Percentiles rank a stretch among this genome's conserved stretches.
Evolutionary conservation across 1,139 yeast genomes (phyloP).

Genomic region (Arxiozyma bovina): DNA sequence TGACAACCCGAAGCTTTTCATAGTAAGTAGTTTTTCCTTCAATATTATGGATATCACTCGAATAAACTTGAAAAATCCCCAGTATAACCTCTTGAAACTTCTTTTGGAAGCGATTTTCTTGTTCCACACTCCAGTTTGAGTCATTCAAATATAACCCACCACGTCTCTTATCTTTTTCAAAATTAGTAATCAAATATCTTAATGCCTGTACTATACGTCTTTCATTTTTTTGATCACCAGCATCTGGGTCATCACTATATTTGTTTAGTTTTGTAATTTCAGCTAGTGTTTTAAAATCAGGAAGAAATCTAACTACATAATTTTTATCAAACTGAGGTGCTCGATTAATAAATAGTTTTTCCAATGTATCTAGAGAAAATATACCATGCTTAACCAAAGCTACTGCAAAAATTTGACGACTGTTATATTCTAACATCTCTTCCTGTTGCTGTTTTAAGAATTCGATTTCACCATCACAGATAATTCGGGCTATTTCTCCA

Average conservation of each 20-base stretch:
- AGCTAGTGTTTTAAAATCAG: conserved; percentile 29
- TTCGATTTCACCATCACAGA: conserved; percentile 20
- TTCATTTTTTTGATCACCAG: conserved; percentile 20
- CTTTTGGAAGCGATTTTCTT: conserved; percentile 24
- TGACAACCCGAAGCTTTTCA: conserved; percentile 63
- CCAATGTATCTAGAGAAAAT: conserved; percentile 26
- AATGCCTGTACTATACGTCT: conserved; percentile 16
- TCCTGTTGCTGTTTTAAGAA: conserved; percentile 18
- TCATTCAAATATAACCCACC: conserved; percentile 23
- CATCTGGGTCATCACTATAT: conserved; percentile 12
- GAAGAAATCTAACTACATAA: conserved; percentile 23
- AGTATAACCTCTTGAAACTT: conserved; percentile 52
- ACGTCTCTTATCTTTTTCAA: conserved; percentile 23
- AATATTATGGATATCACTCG: conserved; percentile 68
- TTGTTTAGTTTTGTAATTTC: conserved; percentile 28
- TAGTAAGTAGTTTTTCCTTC: conserved; percentile 63
- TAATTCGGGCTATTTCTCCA: conserved; percentile 44
- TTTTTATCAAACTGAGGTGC: conserved; percentile 25
- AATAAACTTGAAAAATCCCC: conserved; percentile 71
- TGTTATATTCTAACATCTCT: conserved; percentile 22
- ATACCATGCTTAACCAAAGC: conserved; percentile 29
- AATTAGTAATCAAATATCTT: conserved; percentile 26
- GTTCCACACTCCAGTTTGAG: conserved; percentile 22
- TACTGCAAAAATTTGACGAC: conserved; percentile 30
- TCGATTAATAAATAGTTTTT: conserved; percentile 24